Evolutionary conservation across 148 eudicot species (phyloP).

Genomic region (Rheum nobile): DNA sequence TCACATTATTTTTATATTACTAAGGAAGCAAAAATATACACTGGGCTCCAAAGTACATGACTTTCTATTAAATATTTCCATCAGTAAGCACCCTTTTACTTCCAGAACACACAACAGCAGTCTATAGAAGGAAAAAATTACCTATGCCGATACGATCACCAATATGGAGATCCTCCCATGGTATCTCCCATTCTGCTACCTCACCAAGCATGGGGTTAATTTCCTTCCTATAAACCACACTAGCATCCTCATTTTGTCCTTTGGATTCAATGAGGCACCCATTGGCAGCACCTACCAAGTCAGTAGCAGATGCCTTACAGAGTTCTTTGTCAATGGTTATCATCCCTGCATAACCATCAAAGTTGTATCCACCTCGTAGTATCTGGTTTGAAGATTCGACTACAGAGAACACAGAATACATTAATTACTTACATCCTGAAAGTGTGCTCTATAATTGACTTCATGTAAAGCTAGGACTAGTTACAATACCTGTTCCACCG

Average conservation of each 20-base stretch:
- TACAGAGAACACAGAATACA: background rate
- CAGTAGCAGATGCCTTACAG: background rate
- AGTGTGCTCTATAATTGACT: background rate
- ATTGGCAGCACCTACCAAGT: background rate
- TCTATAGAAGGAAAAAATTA: slow-evolving; percentile 16
- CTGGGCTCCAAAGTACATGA: background rate
- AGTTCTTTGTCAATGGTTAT: background rate
- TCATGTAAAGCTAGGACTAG: background rate
- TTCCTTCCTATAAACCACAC: slow-evolving; percentile 14
- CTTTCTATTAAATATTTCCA: background rate
- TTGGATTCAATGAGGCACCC: background rate
- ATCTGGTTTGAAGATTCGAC: background rate
- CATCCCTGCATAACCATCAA: background rate
- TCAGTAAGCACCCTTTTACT: background rate
- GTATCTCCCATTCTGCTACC: slow-evolving; percentile 86
- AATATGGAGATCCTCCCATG: slow-evolving; percentile 86
- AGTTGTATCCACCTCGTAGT: background rate
- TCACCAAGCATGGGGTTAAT: slow-evolving; percentile 52
- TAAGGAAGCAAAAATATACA: background rate
- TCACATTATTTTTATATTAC: background rate
- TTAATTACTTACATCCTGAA: background rate
- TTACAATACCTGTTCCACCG: slow-evolving; percentile 20
- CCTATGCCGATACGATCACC: slow-evolving; percentile 96
- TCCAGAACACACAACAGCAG: background rate
- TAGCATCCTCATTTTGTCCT: background rate